A percentile compares a stretch with the other conserved stretches of the same genome.
These are phyloP conservation scores for Colletotrichum tropicale DNA, from an alignment of 2,329 filamentous ascomycete species.

Conservation along the genomic window DNA sequence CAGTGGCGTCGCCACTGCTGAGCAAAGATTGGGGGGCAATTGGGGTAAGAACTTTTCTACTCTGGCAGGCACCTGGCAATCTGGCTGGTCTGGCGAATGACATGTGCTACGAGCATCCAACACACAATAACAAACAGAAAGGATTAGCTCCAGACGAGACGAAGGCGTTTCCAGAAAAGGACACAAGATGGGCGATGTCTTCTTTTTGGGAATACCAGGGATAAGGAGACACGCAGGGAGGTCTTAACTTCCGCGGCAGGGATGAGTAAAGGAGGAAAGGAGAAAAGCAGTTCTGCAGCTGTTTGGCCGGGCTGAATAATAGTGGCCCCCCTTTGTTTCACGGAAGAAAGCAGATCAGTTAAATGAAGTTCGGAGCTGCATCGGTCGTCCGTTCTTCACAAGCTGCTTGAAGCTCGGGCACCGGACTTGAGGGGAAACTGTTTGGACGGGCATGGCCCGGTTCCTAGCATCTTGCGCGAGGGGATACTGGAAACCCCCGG, in stretches of 20 bases:
- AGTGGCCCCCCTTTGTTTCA: not conserved
- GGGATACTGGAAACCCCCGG: not conserved
- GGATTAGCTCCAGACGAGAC: not conserved
- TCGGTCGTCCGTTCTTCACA: not conserved
- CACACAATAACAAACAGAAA: not conserved
- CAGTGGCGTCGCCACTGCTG: not conserved
- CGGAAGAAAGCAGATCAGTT: not conserved
- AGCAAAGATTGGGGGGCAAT: not conserved
- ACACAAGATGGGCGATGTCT: not conserved
- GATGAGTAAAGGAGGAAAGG: not conserved
- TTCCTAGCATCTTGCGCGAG: not conserved
- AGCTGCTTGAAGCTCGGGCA: not conserved
- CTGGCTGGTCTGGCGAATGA: not conserved
- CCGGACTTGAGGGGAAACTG: not conserved
- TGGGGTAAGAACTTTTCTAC: not conserved
- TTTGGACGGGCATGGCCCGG: not conserved
- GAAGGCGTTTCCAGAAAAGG: not conserved
- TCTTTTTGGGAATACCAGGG: not conserved
- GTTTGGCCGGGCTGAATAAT: not conserved
- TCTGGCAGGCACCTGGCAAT: not conserved
- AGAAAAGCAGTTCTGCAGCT: not conserved
- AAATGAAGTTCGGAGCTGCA: not conserved
- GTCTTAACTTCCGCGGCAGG: not conserved
- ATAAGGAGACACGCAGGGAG: not conserved
- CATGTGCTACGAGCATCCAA: slow-evolving; percentile 1